A percentile compares a stretch with the other conserved stretches of the same genome.
Evolutionary conservation across 192 early-diverging fungal genomes (phyloP).

Genomic region (Entomortierella chlamydospora): DNA sequence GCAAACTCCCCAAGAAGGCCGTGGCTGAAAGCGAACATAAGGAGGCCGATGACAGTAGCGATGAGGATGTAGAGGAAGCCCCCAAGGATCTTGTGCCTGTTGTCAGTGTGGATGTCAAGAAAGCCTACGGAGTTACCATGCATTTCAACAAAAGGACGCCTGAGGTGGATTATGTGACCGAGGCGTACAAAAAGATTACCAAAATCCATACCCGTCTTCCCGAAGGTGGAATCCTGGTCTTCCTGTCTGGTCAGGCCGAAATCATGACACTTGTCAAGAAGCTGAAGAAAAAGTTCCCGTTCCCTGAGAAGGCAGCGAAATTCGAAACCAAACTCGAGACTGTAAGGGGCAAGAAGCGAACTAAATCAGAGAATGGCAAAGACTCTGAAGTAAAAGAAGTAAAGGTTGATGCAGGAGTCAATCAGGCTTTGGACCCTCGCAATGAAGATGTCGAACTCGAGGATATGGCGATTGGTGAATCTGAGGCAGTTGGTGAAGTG

Average conservation of each 20-base stretch:
- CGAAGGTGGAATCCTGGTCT: slow-evolving; percentile 92
- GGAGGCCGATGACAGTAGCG: slow-evolving; percentile 6
- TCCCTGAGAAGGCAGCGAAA: slow-evolving; percentile 41
- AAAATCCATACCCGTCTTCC: slow-evolving; percentile 97
- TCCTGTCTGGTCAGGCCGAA: slow-evolving; percentile 95
- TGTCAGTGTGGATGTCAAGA: slow-evolving; percentile 52
- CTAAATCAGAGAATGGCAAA: slow-evolving; percentile 9
- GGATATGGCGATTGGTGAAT: slow-evolving; percentile 72
- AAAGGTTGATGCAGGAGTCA: slow-evolving; percentile 4
- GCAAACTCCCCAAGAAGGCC: slow-evolving; percentile 13
- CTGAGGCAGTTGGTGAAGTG: slow-evolving; percentile 76
- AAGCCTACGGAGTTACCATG: slow-evolving; percentile 70
- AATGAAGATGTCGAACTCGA: slow-evolving; percentile 69
- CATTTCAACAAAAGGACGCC: slow-evolving; percentile 97
- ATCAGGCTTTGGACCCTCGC: slow-evolving; percentile 35
- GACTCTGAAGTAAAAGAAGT: slow-evolving; percentile 1
- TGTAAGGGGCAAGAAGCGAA: slow-evolving; percentile 3
- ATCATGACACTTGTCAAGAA: slow-evolving; percentile 82
- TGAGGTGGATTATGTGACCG: slow-evolving; percentile 83
- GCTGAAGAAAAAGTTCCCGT: slow-evolving; percentile 80
- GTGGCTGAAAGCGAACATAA: slow-evolving; percentile 5
- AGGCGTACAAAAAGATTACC: slow-evolving; percentile 90
- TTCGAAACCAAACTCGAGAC: slow-evolving; percentile 9
- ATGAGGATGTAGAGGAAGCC: slow-evolving; percentile 12
- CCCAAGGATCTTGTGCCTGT: slow-evolving; percentile 51